Evolutionary conservation across 768 basidiomycete species (phyloP).

Genomic region (Artomyces pyxidatus): DNA sequence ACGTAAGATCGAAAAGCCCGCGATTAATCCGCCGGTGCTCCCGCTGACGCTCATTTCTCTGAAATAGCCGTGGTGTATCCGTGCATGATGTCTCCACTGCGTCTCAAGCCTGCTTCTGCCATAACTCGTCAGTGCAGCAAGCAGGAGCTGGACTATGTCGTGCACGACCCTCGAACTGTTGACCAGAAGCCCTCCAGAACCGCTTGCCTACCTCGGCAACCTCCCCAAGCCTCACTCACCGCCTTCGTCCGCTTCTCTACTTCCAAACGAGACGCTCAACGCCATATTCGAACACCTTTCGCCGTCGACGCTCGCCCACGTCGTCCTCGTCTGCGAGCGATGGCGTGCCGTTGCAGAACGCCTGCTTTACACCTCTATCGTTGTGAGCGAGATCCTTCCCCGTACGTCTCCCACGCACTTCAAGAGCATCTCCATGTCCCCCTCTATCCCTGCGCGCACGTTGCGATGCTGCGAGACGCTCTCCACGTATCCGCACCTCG

Average conservation of each 20-base stretch:
- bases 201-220: not conserved
- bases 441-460: conserved; percentile 27
- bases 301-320: conserved; percentile 27
- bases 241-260: not conserved
- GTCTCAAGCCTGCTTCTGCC: not conserved
- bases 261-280: conserved; percentile 51
- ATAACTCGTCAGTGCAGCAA: not conserved
- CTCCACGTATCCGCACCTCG: conserved; percentile 35
- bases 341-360: conserved; percentile 46
- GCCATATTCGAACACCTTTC: conserved; percentile 35
- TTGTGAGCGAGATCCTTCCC: conserved; percentile 40
- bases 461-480: conserved; percentile 47
- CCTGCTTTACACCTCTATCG: conserved; percentile 46
- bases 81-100: not conserved
- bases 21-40: conserved; percentile 9
- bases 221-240: not conserved
- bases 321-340: conserved; percentile 37
- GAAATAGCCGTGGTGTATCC: conserved; percentile 8
- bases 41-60: not conserved
- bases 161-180: not conserved
- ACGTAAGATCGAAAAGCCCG: conserved; percentile 1
- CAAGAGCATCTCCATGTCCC: not conserved
- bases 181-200: too few relatives aligned
- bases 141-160: not conserved
- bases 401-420: conserved; percentile 31